Evolutionary conservation across 1,284 basidiomycete genomes (phyloP), one percentile per base, ranked within the genome.

Genomic region (Ceratobasidium sp.): DNA sequence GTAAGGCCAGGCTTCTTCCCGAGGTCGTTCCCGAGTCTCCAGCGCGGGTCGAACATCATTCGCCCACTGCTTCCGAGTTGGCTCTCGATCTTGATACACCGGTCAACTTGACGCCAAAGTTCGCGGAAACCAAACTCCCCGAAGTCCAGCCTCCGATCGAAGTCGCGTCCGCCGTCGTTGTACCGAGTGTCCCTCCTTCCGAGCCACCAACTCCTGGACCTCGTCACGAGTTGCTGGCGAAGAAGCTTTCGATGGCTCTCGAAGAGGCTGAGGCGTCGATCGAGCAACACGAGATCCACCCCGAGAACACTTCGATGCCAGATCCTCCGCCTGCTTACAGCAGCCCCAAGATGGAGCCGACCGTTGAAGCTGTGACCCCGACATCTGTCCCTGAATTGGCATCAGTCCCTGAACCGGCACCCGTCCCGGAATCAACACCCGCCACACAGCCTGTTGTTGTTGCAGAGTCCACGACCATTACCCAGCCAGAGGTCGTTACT

Each of bases 101-200:
- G 27, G 53, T 49, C 29, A 53, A 71, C 53, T 37, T 43, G 41
- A 71, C 66, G 16, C 66, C 66, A n/a, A 71, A 37, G 66, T 27
- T 58, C 5, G 14, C 27, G 14, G 43, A 39, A 2, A 34, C 53
- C 24, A 53, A 71, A n/a, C 66, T 71, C 16, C 66, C 66, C 14
- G 43, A 19, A 1, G 24, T 56, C 13, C 39, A 58, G 53, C 14
- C 58, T 19, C 58, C 34, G 43, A 49, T 49, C 19, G 62, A 64
- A 49, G 29, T 41, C 11, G 6, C 39, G 2, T 27, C 43, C 19
- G 39, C 39, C 14, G 31, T 59, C 14, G n/a, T 19, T n/a, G 62
- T 48, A 11, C 16, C 62, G 2, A 31, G 11, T n/a, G 19, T 16
- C 3, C 27, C 62, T 48, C 4, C 29, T 6, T 64, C 62, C 27